Evolutionary conservation across 768 basidiomycete genomes (phyloP), one percentile per base, ranked within the genome.

Genomic region (Calocera viscosa): DNA sequence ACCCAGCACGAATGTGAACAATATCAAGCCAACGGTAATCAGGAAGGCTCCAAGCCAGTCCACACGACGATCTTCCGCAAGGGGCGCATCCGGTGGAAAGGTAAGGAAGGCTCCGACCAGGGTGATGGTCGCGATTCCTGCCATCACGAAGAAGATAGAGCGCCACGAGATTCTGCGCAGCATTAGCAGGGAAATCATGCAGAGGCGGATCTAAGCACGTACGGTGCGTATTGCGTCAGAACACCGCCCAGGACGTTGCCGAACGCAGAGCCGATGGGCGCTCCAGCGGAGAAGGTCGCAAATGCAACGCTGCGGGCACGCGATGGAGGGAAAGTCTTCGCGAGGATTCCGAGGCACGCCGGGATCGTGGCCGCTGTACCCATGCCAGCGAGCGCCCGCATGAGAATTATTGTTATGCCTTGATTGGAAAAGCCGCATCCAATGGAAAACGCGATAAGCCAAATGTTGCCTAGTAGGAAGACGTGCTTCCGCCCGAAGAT

Each of bases 241-340:
- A 86, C 76, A n/a, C 89, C 90, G 19, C 91, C 91, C 0, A 91
- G 68, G 0, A 85, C 76, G 33, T 80, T 80, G 1, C 93, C 91
- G 16, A 92, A 76, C 0, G 84, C 87, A 0, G 82, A 87, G 0
- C 93, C 93, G 3, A 94, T 72, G 0, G 93, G 91, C 0, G 88
- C 90, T 30, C 94, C 94, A 0, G 91, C 90, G 0, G 87, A 81
- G 70, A 93, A 94, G 0, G 87, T 85, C 0, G 93, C 84, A 69
- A 94, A 95, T 0, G 91, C 93, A 0, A 84, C 75, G 1, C 89
- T 84, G 10, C 93, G 83, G 0, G 85, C 80, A 14, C 78, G 78
- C 0, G 87, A 86, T 0, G 82, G 80, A 1, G 88, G 86, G 74
- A 94, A 95, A 0, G 85, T 78, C 60, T 87, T 82, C 0, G 93